Percentiles rank a stretch among this genome's conserved stretches.
Conservation (phyloP, 2,329 filamentous ascomycete genomes). For the Nigrospora oryzae region DNA sequence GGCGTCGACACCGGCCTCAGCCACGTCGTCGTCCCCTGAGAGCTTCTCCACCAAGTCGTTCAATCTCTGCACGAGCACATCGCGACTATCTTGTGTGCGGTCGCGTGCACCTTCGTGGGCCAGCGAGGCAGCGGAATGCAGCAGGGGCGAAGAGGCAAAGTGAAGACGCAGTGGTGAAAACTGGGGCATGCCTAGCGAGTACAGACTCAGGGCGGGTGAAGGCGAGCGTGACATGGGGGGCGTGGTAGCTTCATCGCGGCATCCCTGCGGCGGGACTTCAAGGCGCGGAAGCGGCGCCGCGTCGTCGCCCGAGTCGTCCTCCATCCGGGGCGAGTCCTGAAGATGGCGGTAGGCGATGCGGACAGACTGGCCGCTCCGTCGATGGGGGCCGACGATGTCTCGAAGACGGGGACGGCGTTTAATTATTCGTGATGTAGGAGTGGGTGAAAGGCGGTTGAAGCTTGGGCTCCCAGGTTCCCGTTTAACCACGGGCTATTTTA, state of each 20-base stretch:
- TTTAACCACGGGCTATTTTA: no score
- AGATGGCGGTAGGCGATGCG: no score
- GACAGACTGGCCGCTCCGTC: no score
- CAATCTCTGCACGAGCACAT: constrained; percentile 36
- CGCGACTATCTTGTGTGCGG: constrained; percentile 26
- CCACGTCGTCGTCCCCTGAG: constrained; percentile 11
- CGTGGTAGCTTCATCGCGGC: neutral
- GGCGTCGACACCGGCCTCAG: constrained; percentile 21
- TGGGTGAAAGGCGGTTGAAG: no score
- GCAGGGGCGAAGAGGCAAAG: neutral
- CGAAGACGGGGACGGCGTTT: no score
- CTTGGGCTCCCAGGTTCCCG: no score
- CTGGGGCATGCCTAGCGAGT: neutral
- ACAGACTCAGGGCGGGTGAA: neutral
- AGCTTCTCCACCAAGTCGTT: constrained; percentile 16
- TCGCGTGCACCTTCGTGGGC: constrained; percentile 4
- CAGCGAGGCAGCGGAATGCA: neutral
- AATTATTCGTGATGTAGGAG: no score
- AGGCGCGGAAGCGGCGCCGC: neutral
- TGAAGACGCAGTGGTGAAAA: neutral
- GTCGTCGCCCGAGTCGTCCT: neutral
- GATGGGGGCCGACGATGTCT: no score
- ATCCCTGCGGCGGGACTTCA: neutral
- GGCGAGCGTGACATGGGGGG: neutral
- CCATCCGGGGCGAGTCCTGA: neutral